phyloP scores from a whole-genome alignment of 164 flowering plant species.

The Nymphaea colorata region DNA sequence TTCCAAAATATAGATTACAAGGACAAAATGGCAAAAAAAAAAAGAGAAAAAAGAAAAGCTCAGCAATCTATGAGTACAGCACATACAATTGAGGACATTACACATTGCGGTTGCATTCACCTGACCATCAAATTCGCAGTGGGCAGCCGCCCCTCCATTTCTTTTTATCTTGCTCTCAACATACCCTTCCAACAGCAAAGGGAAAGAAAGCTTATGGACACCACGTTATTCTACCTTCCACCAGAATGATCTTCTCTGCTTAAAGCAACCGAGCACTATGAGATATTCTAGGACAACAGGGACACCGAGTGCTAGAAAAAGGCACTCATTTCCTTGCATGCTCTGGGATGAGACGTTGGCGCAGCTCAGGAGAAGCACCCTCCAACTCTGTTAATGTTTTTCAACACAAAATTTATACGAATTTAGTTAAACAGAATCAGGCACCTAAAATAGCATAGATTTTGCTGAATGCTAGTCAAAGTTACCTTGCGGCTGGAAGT shows the following conservation, averaged over 20 bases:
- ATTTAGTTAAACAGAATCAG: background rate
- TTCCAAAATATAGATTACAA: background rate
- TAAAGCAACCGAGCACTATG: background rate
- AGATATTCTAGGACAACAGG: background rate
- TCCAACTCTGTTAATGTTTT: constrained; percentile 30
- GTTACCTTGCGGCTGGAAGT: constrained; percentile 84
- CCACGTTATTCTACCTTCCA: background rate
- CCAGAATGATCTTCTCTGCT: background rate
- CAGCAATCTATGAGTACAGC: background rate
- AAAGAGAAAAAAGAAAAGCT: background rate
- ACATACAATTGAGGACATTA: background rate
- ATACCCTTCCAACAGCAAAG: background rate
- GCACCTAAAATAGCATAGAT: background rate
- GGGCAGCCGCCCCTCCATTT: background rate
- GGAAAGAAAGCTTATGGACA: background rate
- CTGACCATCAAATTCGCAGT: background rate
- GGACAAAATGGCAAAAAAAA: background rate
- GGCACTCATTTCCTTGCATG: constrained; percentile 29
- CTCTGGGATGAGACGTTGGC: constrained; percentile 60
- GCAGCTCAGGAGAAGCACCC: constrained; percentile 46
- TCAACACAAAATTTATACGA: background rate
- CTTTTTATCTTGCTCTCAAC: background rate
- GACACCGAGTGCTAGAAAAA: background rate
- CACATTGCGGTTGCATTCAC: background rate
- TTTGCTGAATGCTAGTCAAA: background rate